These are phyloP conservation scores for Russula sp. DNA, from an alignment of 768 basidiomycete species.

Conservation along the genomic window DNA sequence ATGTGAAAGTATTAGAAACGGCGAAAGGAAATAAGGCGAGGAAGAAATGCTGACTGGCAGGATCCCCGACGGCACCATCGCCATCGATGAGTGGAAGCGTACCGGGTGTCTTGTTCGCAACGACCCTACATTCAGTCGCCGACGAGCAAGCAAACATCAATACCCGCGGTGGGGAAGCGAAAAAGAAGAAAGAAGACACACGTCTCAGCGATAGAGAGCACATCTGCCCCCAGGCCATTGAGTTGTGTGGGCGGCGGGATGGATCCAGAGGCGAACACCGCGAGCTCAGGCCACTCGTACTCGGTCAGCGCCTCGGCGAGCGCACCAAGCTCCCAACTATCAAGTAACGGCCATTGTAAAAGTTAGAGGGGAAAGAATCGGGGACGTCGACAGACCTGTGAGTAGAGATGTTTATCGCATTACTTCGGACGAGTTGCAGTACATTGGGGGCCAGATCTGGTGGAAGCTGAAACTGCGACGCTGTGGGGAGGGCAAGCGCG, in stretches of 20 bases:
- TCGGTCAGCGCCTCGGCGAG: slow-evolving; percentile 56
- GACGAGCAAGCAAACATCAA: slow-evolving; percentile 7
- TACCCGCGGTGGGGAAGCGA: neutral
- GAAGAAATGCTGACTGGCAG: slow-evolving; percentile 47
- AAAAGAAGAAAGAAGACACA: slow-evolving; percentile 31
- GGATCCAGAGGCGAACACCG: slow-evolving; percentile 47
- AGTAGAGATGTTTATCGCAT: slow-evolving; percentile 20
- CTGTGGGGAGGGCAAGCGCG: neutral
- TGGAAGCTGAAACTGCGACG: neutral
- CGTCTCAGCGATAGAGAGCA: slow-evolving; percentile 44
- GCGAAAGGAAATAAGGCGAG: too few relatives aligned
- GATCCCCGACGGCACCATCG: slow-evolving; percentile 57
- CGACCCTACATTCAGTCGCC: slow-evolving; percentile 36
- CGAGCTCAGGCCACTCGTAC: slow-evolving; percentile 46
- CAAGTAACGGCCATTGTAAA: neutral
- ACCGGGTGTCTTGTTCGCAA: slow-evolving; percentile 39
- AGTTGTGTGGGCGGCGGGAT: slow-evolving; percentile 43
- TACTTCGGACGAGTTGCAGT: neutral
- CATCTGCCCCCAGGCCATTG: slow-evolving; percentile 40
- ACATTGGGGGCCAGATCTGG: neutral
- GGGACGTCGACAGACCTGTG: slow-evolving; percentile 14
- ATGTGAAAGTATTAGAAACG: neutral
- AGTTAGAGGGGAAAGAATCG: neutral
- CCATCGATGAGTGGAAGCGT: slow-evolving; percentile 45
- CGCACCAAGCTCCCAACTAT: slow-evolving; percentile 60